Evolutionary conservation across 2,329 filamentous ascomycete species (phyloP), one percentile per base, ranked within the genome.

Genomic region (Thielaviopsis populi): DNA sequence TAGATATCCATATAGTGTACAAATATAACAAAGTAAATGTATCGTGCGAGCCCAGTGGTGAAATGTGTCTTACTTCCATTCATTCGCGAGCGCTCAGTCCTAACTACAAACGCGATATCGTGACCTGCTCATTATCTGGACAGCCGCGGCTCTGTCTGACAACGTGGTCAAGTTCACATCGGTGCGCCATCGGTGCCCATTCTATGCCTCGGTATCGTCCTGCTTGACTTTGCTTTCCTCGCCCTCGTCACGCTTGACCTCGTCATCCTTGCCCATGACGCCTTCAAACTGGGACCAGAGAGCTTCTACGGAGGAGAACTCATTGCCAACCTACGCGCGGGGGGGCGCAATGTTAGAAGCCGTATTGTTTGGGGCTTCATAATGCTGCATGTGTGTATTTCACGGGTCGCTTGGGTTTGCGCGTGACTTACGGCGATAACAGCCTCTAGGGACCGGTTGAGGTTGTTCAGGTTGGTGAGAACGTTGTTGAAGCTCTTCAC

Each of bases 221-320:
- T 65, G 65, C 59, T 67, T 66, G 61, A 66, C 61, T 43, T 67
- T 60, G 30, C 13, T 58, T 41, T 61, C 66, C 19, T 67, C 67
- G 53, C 50, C 54, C 48, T 67, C 66, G 42, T 37, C 59, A 22
- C 62, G 63, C 56, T 67, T 64, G 48, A 65, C 68, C 6, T 63
- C 62, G 30, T 67, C 61, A 19, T 87, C 81, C 70, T 87, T 89
- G 8, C 83, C 89, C 91, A 96, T 97, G 69, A 97, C 91, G 69
- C 86, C 88, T 76, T 99, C 94, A 71, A 99, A 97, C 71, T 95
- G 90, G 46, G 89, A 95, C 94, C 94, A 99, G 17, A 99, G 80
- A 37, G 90, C 91, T 74, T 99, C 94, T 53, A 99, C 94, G 3
- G 90, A 91, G n/a, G 88, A 86, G 75, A 99, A 96, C 71, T 99